These are phyloP conservation scores for Fusarium continuum DNA, from an alignment of 2,329 filamentous ascomycete genomes.

Conservation along the genomic window DNA sequence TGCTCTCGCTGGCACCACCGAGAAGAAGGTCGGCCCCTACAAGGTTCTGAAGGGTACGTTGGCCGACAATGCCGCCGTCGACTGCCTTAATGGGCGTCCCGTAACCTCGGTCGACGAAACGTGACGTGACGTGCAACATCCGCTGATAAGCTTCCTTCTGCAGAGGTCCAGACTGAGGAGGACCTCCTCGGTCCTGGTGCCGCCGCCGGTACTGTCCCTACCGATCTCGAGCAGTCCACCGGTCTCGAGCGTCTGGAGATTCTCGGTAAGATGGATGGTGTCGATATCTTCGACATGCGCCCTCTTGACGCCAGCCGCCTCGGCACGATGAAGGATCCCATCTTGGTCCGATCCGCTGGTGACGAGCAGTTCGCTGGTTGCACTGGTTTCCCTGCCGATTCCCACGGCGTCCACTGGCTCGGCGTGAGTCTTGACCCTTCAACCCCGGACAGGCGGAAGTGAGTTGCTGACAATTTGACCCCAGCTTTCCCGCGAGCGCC, in stretches of 20 bases:
- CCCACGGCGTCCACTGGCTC: slow-evolving; percentile 90
- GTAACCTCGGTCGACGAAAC: slow-evolving; percentile 40
- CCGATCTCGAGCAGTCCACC: slow-evolving; percentile 94
- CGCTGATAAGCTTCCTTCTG: slow-evolving; percentile 36
- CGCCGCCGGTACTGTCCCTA: slow-evolving; percentile 82
- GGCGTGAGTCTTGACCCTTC: slow-evolving; percentile 68
- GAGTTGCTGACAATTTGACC: slow-evolving; percentile 22
- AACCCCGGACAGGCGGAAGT: slow-evolving; percentile 23
- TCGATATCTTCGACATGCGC: slow-evolving; percentile 98
- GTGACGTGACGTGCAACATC: slow-evolving; percentile 22
- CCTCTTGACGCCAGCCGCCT: slow-evolving; percentile 90
- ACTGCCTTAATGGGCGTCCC: slow-evolving; percentile 16
- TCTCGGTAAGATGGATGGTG: slow-evolving; percentile 98
- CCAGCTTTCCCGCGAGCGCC: slow-evolving; percentile 86
- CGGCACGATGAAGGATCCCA: slow-evolving; percentile 92
- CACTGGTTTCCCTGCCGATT: slow-evolving; percentile 93
- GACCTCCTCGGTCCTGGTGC: slow-evolving; percentile 90
- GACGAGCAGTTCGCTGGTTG: slow-evolving; percentile 97
- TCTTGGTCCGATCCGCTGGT: slow-evolving; percentile 88
- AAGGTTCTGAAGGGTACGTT: slow-evolving; percentile 59
- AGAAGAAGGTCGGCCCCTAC: slow-evolving; percentile 58
- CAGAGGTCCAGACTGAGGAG: slow-evolving; percentile 84
- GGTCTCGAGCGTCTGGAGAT: slow-evolving; percentile 99
- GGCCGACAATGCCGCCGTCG: slow-evolving; percentile 26
- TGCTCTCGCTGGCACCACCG: slow-evolving; percentile 50